These are phyloP conservation scores for Yueomyces sp. DNA, from an alignment of 805 yeast genomes.

Conservation along the genomic window DNA sequence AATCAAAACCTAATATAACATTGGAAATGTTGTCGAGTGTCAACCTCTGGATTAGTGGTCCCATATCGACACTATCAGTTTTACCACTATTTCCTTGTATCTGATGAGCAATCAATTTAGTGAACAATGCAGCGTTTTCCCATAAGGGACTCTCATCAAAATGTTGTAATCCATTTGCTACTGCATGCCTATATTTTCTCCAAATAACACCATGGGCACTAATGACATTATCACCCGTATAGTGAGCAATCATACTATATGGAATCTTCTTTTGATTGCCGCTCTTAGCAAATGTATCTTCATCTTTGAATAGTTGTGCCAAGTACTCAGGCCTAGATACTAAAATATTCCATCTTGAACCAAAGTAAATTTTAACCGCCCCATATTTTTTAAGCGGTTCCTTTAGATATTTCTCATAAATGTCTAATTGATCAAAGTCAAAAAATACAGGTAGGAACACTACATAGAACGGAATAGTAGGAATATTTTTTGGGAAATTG, in stretches of 20 bases:
- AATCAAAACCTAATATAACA: constrained; percentile 36
- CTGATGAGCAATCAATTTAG: constrained; percentile 14
- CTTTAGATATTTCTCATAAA: constrained; percentile 31
- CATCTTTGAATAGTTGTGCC: constrained; percentile 34
- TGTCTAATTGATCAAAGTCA: constrained; percentile 34
- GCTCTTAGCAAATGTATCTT: constrained; percentile 39
- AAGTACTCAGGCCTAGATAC: constrained; percentile 36
- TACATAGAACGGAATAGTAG: constrained; percentile 50
- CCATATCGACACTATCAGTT: constrained; percentile 10
- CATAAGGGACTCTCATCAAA: constrained; percentile 29
- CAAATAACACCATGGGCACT: constrained; percentile 43
- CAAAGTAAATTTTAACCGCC: constrained; percentile 47
- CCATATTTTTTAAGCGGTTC: constrained; percentile 37
- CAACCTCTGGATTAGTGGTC: constrained; percentile 33
- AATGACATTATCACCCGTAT: constrained; percentile 48
- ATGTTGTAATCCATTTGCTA: constrained; percentile 37
- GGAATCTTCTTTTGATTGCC: constrained; percentile 51
- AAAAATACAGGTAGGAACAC: constrained; percentile 34
- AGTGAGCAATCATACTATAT: constrained; percentile 36
- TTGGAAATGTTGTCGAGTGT: constrained; percentile 38
- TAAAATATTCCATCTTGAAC: constrained; percentile 47
- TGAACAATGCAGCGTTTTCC: constrained; percentile 27
- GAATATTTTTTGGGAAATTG: constrained; percentile 39
- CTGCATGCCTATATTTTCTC: constrained; percentile 33
- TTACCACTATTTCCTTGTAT: background rate